Conservation (phyloP, 2,329 filamentous ascomycete species). For the Macroventuria anomochaeta region DNA sequence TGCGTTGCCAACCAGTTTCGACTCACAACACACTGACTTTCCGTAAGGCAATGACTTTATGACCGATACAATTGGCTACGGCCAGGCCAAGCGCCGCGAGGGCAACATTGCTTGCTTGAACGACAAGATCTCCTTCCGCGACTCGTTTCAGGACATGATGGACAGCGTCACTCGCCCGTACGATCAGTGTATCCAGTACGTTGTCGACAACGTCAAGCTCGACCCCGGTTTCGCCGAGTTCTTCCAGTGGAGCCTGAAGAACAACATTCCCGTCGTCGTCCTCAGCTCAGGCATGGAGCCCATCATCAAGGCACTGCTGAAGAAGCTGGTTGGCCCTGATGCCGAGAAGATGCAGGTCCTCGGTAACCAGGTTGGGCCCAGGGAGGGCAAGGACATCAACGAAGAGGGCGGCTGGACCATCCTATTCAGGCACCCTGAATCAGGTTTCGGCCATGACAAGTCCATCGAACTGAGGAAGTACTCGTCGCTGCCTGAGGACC, state of each 20-base stretch:
- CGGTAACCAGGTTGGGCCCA: slow-evolving; percentile 77
- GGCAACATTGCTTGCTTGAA: slow-evolving; percentile 80
- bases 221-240: slow-evolving; percentile 90
- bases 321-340: slow-evolving; percentile 80
- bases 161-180: slow-evolving; percentile 83
- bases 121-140: slow-evolving; percentile 73
- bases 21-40: slow-evolving; percentile 20
- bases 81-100: slow-evolving; percentile 70
- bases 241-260: slow-evolving; percentile 77
- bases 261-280: slow-evolving; percentile 91
- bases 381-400: slow-evolving; percentile 77
- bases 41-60: slow-evolving; percentile 68
- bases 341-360: slow-evolving; percentile 84
- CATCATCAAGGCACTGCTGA: slow-evolving; percentile 83
- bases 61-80: slow-evolving; percentile 92
- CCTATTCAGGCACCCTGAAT: slow-evolving; percentile 80
- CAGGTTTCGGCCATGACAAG: slow-evolving; percentile 96
- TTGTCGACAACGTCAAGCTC: slow-evolving; percentile 82
- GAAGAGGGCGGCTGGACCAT: slow-evolving; percentile 87
- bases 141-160: slow-evolving; percentile 91
- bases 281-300: slow-evolving; percentile 92
- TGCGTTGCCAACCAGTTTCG: slow-evolving; percentile 14
- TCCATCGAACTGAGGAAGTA: slow-evolving; percentile 89
- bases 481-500: slow-evolving; percentile 68
- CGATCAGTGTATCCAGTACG: slow-evolving; percentile 77